Conservation (phyloP, 2,329 filamentous ascomycete genomes). For the Cadophora gregata region DNA sequence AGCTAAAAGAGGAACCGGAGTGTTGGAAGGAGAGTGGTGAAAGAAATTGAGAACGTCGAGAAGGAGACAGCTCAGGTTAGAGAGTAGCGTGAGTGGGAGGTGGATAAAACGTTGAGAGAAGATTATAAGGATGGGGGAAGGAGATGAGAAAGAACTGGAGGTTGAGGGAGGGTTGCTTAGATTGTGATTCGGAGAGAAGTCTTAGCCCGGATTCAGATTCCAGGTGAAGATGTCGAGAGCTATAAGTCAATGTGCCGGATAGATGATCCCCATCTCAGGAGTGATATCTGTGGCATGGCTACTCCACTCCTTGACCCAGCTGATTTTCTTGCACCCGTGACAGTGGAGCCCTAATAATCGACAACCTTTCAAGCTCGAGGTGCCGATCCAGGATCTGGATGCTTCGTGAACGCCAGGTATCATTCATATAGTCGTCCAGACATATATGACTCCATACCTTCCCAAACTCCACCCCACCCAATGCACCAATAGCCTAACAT, state of each 20-base stretch:
- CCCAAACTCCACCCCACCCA: slow-evolving; percentile 22
- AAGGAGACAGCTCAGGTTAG: no score
- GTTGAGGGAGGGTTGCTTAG: slow-evolving; percentile 24
- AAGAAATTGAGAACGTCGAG: no score
- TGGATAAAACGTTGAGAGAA: neutral
- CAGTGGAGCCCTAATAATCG: no score
- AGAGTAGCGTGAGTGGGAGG: no score
- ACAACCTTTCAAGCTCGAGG: no score
- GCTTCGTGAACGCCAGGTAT: neutral
- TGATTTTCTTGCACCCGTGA: neutral
- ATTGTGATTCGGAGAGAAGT: slow-evolving; percentile 25
- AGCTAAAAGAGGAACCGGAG: no score
- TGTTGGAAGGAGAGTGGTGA: no score
- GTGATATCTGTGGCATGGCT: neutral
- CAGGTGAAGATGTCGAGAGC: slow-evolving; percentile 27
- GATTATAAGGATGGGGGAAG: neutral
- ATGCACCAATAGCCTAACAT: slow-evolving; percentile 20
- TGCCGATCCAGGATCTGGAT: neutral
- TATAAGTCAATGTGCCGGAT: slow-evolving; percentile 1
- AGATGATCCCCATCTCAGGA: neutral
- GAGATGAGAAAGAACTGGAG: slow-evolving; percentile 14
- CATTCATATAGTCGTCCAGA: neutral
- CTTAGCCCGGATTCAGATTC: slow-evolving; percentile 4
- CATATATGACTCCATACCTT: neutral
- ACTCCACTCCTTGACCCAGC: neutral